phyloP scores from a whole-genome alignment of 768 basidiomycete genomes.

The Postia placenta region DNA sequence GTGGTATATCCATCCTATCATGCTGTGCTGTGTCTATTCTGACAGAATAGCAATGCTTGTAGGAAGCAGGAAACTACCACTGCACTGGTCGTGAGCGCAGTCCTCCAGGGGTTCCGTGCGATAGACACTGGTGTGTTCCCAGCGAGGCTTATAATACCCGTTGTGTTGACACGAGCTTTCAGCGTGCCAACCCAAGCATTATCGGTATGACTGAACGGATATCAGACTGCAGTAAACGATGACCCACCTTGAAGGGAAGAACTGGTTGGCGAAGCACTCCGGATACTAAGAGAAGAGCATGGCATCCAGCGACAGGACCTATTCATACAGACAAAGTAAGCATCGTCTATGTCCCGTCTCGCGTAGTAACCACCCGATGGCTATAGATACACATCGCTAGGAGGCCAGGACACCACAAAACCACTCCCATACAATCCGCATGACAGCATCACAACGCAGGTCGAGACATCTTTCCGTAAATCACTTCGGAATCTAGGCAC shows the following conservation, averaged over 20 bases:
- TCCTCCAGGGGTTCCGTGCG: conserved; percentile 71
- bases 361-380: background rate
- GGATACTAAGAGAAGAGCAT: conserved; percentile 47
- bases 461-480: conserved; percentile 50
- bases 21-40: background rate
- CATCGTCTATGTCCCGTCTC: background rate
- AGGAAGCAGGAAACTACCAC: conserved; percentile 79
- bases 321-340: conserved; percentile 77
- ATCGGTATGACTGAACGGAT: conserved; percentile 49
- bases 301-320: conserved; percentile 63
- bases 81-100: conserved; percentile 61
- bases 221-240: no score
- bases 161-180: background rate
- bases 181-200: conserved; percentile 73
- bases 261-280: conserved; percentile 71
- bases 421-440: conserved; percentile 70
- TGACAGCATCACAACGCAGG: conserved; percentile 49
- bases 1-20: conserved; percentile 21
- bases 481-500: conserved; percentile 69
- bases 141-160: background rate
- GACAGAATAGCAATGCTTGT: background rate
- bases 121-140: conserved; percentile 71
- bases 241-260: conserved; percentile 59
- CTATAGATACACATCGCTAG: conserved; percentile 63
- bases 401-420: conserved; percentile 64